These are phyloP conservation scores for Zalerion maritima DNA, from an alignment of 495 filamentous ascomycete species.

Conservation along the genomic window DNA sequence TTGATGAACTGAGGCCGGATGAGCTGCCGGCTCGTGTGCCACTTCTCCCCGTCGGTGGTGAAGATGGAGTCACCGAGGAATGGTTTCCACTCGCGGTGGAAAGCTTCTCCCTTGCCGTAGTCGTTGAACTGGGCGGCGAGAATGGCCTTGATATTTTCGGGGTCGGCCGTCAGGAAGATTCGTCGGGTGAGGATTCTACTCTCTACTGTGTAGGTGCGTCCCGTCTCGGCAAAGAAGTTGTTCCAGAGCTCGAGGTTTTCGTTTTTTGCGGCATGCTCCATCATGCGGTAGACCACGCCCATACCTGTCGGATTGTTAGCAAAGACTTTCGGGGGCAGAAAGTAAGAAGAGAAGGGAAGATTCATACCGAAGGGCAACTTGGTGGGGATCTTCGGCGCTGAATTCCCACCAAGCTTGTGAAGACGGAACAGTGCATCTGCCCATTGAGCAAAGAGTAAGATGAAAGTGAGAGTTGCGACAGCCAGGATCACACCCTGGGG, in stretches of 20 bases:
- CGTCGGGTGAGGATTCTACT: slow-evolving; percentile 38
- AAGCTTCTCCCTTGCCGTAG: slow-evolving; percentile 56
- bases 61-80: slow-evolving; percentile 76
- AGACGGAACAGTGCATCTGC: slow-evolving; percentile 2
- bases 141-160: slow-evolving; percentile 76
- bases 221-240: slow-evolving; percentile 25
- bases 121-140: slow-evolving; percentile 64
- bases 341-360: neutral
- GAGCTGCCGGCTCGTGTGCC: slow-evolving; percentile 62
- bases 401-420: too few relatives aligned
- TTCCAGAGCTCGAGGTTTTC: slow-evolving; percentile 47
- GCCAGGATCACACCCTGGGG: slow-evolving; percentile 14
- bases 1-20: slow-evolving; percentile 74
- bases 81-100: slow-evolving; percentile 54
- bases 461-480: slow-evolving; percentile 5
- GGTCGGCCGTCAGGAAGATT: slow-evolving; percentile 52
- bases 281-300: slow-evolving; percentile 40
- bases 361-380: slow-evolving; percentile 18
- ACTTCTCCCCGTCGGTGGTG: slow-evolving; percentile 55
- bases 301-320: slow-evolving; percentile 32
- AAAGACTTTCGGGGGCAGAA: slow-evolving; percentile 13
- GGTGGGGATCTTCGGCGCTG: slow-evolving; percentile 8
- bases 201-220: slow-evolving; percentile 43
- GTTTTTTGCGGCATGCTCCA: slow-evolving; percentile 34
- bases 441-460: slow-evolving; percentile 13